Evolutionary conservation across 495 filamentous ascomycete genomes (phyloP).

Genomic region (Chaetomium fimeti): DNA sequence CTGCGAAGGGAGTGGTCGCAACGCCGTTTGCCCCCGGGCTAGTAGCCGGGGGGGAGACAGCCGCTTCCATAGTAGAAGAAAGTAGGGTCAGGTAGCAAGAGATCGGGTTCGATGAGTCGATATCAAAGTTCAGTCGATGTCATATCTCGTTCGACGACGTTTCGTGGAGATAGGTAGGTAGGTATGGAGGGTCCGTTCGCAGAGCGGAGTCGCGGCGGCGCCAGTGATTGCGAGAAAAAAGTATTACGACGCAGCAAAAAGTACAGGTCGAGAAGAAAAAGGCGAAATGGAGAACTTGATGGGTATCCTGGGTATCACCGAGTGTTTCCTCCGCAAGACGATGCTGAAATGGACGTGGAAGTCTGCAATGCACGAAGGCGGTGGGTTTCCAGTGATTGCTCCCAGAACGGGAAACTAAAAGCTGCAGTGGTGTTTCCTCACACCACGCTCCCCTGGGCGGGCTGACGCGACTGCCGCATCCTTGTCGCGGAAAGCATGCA

Average conservation of each 20-base stretch:
- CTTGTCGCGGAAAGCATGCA: slow-evolving; percentile 26
- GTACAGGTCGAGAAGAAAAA: slow-evolving; percentile 8
- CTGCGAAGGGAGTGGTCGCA: slow-evolving; percentile 43
- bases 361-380: neutral
- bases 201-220: slow-evolving; percentile 2
- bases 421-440: neutral
- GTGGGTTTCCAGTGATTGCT: slow-evolving; percentile 6
- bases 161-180: neutral
- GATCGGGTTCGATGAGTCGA: slow-evolving; percentile 1
- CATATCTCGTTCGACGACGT: slow-evolving; percentile 4
- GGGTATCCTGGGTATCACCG: slow-evolving; percentile 20
- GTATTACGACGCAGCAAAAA: slow-evolving; percentile 15
- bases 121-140: slow-evolving; percentile 20
- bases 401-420: slow-evolving; percentile 11
- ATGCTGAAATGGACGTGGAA: slow-evolving; percentile 6
- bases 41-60: slow-evolving; percentile 43
- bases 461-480: slow-evolving; percentile 26
- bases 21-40: slow-evolving; percentile 46
- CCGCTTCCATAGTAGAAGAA: slow-evolving; percentile 47
- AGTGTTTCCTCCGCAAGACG: slow-evolving; percentile 7
- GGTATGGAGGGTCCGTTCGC: neutral
- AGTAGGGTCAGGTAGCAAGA: neutral
- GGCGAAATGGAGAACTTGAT: neutral
- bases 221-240: slow-evolving; percentile 13
- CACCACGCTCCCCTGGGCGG: neutral